Percentiles rank a stretch among this genome's conserved stretches.
Conservation (phyloP, 176 grass and related monocot genomes). For the Phyllostachys edulis region DNA sequence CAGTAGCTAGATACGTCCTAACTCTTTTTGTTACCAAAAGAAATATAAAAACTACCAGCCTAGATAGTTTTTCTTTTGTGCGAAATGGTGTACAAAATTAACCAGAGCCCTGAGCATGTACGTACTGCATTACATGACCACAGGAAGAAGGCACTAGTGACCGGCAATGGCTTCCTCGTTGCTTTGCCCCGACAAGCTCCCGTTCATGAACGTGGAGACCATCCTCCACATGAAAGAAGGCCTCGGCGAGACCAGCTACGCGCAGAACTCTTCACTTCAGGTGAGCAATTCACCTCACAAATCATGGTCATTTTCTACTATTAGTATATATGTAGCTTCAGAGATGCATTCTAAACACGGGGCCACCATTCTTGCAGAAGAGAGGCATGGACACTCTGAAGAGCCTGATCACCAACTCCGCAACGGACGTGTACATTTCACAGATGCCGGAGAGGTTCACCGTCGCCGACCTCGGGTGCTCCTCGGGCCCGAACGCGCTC, state of each 20-base stretch:
- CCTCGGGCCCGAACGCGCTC: constrained; percentile 82
- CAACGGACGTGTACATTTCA: constrained; percentile 58
- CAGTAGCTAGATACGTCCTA: constrained; percentile 2
- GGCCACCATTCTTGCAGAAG: constrained; percentile 47
- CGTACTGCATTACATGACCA: constrained; percentile 24
- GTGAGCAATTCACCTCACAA: constrained; percentile 1
- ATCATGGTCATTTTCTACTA: background rate
- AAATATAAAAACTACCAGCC: background rate
- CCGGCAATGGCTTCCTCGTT: constrained; percentile 64
- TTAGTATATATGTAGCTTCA: background rate
- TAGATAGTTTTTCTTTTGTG: background rate
- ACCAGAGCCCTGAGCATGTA: constrained; percentile 33
- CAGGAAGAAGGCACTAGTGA: constrained; percentile 29
- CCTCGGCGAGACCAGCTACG: constrained; percentile 85
- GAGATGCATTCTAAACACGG: background rate
- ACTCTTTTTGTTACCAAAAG: background rate
- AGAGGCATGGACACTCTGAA: constrained; percentile 67
- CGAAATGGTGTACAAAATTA: background rate
- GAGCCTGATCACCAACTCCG: constrained; percentile 66
- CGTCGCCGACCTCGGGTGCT: constrained; percentile 88
- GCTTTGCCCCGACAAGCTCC: constrained; percentile 48
- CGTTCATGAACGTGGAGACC: constrained; percentile 78
- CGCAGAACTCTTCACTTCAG: constrained; percentile 94
- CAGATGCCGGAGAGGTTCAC: constrained; percentile 73
- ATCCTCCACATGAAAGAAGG: constrained; percentile 97